A percentile compares a stretch with the other conserved stretches of the same genome.
Conservation (phyloP, 139 green algal genomes). For the Chlamydomonas sp. region DNA sequence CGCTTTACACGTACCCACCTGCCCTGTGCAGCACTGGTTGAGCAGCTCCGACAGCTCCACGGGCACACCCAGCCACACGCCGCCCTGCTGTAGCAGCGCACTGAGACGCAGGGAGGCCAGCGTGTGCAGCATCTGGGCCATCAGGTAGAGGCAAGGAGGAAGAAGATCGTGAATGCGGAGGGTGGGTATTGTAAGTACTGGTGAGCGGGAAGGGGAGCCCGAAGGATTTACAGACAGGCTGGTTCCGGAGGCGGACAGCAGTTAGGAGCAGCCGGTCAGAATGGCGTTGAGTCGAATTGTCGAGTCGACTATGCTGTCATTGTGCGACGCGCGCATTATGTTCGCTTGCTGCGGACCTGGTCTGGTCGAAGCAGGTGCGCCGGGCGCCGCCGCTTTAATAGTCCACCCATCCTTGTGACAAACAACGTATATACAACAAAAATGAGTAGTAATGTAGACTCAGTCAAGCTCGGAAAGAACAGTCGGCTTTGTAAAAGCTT, state of each 20-base stretch:
- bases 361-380: slow-evolving; percentile 12
- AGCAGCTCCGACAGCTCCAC: slow-evolving; percentile 32
- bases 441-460: too few relatives aligned
- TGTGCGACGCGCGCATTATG: too few relatives aligned
- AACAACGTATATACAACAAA: too few relatives aligned
- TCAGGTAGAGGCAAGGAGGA: background rate
- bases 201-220: background rate
- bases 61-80: slow-evolving; percentile 40
- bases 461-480: too few relatives aligned
- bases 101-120: slow-evolving; percentile 18
- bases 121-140: slow-evolving; percentile 37
- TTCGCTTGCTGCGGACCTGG: background rate
- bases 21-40: slow-evolving; percentile 46
- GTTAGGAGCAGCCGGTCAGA: too few relatives aligned
- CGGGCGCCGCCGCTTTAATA: slow-evolving; percentile 25
- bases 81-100: slow-evolving; percentile 39
- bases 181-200: background rate
- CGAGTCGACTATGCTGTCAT: too few relatives aligned
- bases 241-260: background rate
- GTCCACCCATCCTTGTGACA: too few relatives aligned
- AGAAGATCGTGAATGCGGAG: background rate
- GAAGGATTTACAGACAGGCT: background rate
- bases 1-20: slow-evolving; percentile 3
- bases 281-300: too few relatives aligned
- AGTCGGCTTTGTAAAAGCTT: too few relatives aligned